These are phyloP conservation scores for Croton setiger DNA, from an alignment of 441 rosid species.

Conservation along the genomic window DNA sequence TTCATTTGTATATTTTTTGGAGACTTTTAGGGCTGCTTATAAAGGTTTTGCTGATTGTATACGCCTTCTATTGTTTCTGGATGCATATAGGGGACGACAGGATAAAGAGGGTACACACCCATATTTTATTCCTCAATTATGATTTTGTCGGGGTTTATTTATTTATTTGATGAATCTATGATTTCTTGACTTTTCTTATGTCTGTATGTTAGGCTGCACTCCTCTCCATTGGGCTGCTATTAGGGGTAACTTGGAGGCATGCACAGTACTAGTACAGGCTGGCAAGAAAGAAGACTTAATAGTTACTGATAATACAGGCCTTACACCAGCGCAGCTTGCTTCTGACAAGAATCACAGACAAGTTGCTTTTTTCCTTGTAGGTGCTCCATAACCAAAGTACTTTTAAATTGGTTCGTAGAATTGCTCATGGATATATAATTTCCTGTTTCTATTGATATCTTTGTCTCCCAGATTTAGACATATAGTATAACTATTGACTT, in stretches of 20 bases:
- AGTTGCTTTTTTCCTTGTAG: slow-evolving; percentile 96
- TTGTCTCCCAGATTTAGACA: not conserved
- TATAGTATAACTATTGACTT: slow-evolving; percentile 16
- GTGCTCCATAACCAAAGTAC: slow-evolving; percentile 43
- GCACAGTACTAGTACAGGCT: slow-evolving; percentile 95
- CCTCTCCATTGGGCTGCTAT: slow-evolving; percentile 99
- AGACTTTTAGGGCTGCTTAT: slow-evolving; percentile 90
- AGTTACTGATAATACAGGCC: slow-evolving; percentile 84
- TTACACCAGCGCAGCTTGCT: slow-evolving; percentile 98
- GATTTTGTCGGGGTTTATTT: not conserved
- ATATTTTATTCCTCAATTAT: not conserved
- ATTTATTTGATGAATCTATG: not conserved
- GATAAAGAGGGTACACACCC: slow-evolving; percentile 77
- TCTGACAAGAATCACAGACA: slow-evolving; percentile 93
- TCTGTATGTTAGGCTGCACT: slow-evolving; percentile 68
- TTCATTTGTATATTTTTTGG: slow-evolving; percentile 30
- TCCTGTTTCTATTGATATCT: slow-evolving; percentile 15
- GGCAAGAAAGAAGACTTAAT: slow-evolving; percentile 91
- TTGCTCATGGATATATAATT: slow-evolving; percentile 16
- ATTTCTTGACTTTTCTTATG: slow-evolving; percentile 11
- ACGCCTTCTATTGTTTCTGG: slow-evolving; percentile 86
- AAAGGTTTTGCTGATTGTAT: slow-evolving; percentile 94
- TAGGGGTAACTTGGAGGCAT: slow-evolving; percentile 94
- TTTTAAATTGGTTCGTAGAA: slow-evolving; percentile 28
- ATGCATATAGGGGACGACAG: slow-evolving; percentile 85